These are phyloP conservation scores for Entonaema liquescens DNA, from an alignment of 495 filamentous ascomycete species.

Conservation along the genomic window DNA sequence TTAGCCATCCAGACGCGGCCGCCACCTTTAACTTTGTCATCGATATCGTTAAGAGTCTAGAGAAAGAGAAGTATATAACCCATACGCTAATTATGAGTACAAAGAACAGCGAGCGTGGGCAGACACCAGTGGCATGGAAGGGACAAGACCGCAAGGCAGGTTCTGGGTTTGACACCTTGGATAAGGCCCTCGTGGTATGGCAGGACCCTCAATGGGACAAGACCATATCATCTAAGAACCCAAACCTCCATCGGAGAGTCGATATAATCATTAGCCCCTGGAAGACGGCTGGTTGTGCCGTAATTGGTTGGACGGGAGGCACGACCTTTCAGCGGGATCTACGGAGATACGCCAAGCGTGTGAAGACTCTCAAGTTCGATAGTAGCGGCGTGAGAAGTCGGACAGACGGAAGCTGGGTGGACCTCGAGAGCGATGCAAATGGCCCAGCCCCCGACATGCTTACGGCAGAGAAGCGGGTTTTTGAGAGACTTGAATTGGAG, in stretches of 20 bases:
- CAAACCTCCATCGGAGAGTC: constrained; percentile 82
- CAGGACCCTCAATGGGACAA: constrained; percentile 72
- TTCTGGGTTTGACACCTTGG: constrained; percentile 81
- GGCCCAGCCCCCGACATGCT: constrained; percentile 62
- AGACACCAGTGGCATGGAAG: constrained; percentile 68
- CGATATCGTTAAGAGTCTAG: constrained; percentile 73
- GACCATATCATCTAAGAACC: constrained; percentile 61
- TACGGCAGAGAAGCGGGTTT: constrained; percentile 81
- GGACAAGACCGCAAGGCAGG: constrained; percentile 48
- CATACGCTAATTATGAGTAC: constrained; percentile 79
- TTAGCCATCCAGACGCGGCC: constrained; percentile 77
- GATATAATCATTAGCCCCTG: constrained; percentile 94
- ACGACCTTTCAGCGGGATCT: constrained; percentile 92
- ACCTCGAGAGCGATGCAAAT: constrained; percentile 59
- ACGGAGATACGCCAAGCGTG: constrained; percentile 77
- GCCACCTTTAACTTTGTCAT: constrained; percentile 72
- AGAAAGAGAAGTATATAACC: constrained; percentile 74
- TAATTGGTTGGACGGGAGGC: constrained; percentile 88
- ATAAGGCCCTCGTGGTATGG: constrained; percentile 95
- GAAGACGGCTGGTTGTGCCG: constrained; percentile 85
- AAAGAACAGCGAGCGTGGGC: constrained; percentile 72
- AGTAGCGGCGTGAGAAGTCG: constrained; percentile 83
- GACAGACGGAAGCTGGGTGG: constrained; percentile 69
- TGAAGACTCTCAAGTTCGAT: constrained; percentile 83
- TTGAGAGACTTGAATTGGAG: constrained; percentile 78